These are phyloP conservation scores for Boletus calvinii DNA, from an alignment of 1,284 basidiomycete genomes.

Conservation along the genomic window DNA sequence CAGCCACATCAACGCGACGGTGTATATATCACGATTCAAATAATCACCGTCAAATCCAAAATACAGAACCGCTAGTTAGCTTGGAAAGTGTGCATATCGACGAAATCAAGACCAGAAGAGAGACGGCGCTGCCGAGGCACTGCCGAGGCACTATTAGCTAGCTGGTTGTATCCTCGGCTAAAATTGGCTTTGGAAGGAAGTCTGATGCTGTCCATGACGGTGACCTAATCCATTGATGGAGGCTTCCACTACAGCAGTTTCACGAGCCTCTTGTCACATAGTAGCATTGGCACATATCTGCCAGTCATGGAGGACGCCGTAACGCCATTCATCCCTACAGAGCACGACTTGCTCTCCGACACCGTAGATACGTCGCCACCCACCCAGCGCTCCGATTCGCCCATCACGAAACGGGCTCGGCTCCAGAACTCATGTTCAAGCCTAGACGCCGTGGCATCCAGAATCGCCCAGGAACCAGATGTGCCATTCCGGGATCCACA, in stretches of 20 bases:
- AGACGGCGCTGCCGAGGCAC: too few species aligned
- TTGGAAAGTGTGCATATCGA: too few species aligned
- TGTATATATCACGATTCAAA: too few species aligned
- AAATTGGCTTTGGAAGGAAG: too few species aligned
- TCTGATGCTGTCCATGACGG: background rate
- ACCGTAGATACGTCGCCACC: background rate
- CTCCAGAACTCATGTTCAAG: constrained; percentile 9
- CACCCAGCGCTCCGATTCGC: constrained; percentile 3
- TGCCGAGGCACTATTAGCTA: too few species aligned
- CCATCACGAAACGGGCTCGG: constrained; percentile 10
- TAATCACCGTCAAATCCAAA: too few species aligned
- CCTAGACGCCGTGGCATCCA: background rate
- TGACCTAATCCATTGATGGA: constrained; percentile 9
- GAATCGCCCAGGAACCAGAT: constrained; percentile 13
- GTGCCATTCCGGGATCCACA: constrained; percentile 33
- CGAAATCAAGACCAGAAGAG: too few species aligned
- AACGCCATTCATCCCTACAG: constrained; percentile 28
- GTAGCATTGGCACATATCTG: background rate
- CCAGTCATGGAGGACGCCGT: constrained; percentile 15
- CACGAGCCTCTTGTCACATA: background rate
- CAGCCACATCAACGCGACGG: constrained; percentile 24
- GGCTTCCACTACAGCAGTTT: background rate
- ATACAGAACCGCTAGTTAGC: too few species aligned
- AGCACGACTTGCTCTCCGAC: constrained; percentile 16
- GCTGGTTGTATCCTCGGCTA: too few species aligned